Percentiles rank a stretch among this genome's conserved stretches.
Conservation (phyloP, 2,329 filamentous ascomycete species). For the Exophiala phaeomuriformis region DNA sequence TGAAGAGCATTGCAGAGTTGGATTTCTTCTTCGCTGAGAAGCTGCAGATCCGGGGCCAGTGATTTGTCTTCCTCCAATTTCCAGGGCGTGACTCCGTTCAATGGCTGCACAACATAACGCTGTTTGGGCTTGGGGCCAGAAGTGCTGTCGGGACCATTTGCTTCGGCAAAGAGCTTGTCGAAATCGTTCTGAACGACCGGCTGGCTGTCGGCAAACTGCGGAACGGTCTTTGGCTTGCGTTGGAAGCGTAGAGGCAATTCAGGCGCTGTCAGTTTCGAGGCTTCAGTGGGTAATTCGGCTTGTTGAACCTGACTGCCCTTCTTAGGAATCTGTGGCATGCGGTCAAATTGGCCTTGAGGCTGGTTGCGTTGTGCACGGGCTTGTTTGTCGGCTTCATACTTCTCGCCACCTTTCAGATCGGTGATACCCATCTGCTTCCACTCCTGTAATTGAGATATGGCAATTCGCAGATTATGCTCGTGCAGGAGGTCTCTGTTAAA, state of each 20-base stretch:
- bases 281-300: conserved; percentile 66
- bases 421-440: conserved; percentile 82
- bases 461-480: conserved; percentile 83
- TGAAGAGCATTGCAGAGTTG: conserved; percentile 79
- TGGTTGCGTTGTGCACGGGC: conserved; percentile 57
- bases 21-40: conserved; percentile 74
- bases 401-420: conserved; percentile 77
- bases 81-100: conserved; percentile 46
- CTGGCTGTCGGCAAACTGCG: conserved; percentile 29
- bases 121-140: conserved; percentile 35
- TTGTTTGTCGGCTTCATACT: conserved; percentile 85
- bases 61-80: conserved; percentile 67
- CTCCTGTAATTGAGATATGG: conserved; percentile 84
- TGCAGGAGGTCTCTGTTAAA: conserved; percentile 80
- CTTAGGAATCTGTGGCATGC: conserved; percentile 54
- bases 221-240: conserved; percentile 35
- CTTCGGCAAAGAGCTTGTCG: conserved; percentile 49
- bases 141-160: conserved; percentile 40
- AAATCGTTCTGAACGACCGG: conserved; percentile 45
- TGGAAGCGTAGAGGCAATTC: conserved; percentile 62
- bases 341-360: conserved; percentile 75
- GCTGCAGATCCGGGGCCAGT: conserved; percentile 63
- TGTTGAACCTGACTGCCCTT: conserved; percentile 63
- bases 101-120: conserved; percentile 47
- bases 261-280: conserved; percentile 67